Conservation (phyloP, 179 eudicot genomes). For the Patellifolia procumbens region DNA sequence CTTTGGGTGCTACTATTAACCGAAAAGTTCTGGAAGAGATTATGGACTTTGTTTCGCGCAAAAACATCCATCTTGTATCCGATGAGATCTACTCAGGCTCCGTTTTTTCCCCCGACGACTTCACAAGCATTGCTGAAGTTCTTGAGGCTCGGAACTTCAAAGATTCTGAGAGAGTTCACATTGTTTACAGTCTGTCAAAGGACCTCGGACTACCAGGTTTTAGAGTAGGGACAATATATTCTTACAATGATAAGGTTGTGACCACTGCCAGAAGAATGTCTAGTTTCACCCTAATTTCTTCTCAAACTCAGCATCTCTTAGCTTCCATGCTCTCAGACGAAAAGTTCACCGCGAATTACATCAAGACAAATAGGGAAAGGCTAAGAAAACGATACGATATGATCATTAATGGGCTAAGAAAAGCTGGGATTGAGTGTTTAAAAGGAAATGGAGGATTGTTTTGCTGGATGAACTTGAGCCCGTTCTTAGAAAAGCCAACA, state of each 20-base stretch:
- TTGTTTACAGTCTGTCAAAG: conserved; percentile 77
- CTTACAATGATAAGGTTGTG: conserved; percentile 73
- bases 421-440: conserved; percentile 66
- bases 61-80: conserved; percentile 78
- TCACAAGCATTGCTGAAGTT: conserved; percentile 68
- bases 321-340: conserved; percentile 63
- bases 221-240: conserved; percentile 71
- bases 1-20: conserved; percentile 59
- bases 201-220: conserved; percentile 83
- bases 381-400: conserved; percentile 53
- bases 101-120: conserved; percentile 50
- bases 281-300: conserved; percentile 71
- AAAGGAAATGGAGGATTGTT: conserved; percentile 77
- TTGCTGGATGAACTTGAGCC: conserved; percentile 76
- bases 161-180: conserved; percentile 67
- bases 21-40: conserved; percentile 46
- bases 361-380: conserved; percentile 57
- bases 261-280: conserved; percentile 82
- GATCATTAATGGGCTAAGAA: conserved; percentile 58
- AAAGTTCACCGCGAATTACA: conserved; percentile 51
- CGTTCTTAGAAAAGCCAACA: conserved; percentile 39
- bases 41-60: conserved; percentile 50
- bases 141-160: conserved; percentile 46
- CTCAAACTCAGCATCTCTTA: conserved; percentile 70
- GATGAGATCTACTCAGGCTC: conserved; percentile 92